Evolutionary conservation across 768 basidiomycete genomes (phyloP).

Genomic region (Hygrocybe coccinea): DNA sequence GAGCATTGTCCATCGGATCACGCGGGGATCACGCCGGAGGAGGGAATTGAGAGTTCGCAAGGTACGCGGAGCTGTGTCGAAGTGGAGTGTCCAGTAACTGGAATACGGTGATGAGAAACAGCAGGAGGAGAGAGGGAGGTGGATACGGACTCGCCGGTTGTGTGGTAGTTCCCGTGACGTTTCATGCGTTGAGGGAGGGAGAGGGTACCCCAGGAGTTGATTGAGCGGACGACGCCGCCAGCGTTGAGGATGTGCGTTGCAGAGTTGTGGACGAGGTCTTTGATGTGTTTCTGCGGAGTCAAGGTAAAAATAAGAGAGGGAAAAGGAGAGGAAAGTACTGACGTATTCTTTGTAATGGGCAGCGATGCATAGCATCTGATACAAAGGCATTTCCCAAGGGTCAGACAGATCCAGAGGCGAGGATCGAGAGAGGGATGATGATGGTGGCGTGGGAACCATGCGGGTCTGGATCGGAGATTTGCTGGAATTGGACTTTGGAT

Average conservation of each 20-base stretch:
- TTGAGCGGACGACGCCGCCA: slow-evolving; percentile 78
- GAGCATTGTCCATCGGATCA: slow-evolving; percentile 46
- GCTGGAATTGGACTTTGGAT: too few relatives aligned
- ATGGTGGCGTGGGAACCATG: too few relatives aligned
- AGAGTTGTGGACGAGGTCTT: slow-evolving; percentile 65
- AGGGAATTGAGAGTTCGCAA: slow-evolving; percentile 59
- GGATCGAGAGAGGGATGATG: too few relatives aligned
- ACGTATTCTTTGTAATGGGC: slow-evolving; percentile 42
- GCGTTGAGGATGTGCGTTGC: slow-evolving; percentile 66
- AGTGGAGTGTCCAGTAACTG: slow-evolving; percentile 90
- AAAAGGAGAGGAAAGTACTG: too few relatives aligned
- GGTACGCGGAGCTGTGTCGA: slow-evolving; percentile 76
- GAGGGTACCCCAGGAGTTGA: slow-evolving; percentile 70
- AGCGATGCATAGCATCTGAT: slow-evolving; percentile 82
- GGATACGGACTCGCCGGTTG: slow-evolving; percentile 68
- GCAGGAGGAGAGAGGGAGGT: not conserved
- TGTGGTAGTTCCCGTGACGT: slow-evolving; percentile 51
- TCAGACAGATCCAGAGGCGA: too few relatives aligned
- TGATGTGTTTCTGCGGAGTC: slow-evolving; percentile 59
- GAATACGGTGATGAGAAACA: not conserved
- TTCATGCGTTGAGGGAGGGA: slow-evolving; percentile 73
- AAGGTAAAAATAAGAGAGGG: not conserved
- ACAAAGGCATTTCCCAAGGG: slow-evolving; percentile 86
- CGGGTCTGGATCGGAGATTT: too few relatives aligned
- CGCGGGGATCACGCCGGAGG: slow-evolving; percentile 74